phyloP scores from a whole-genome alignment of 163 green algal species.

The Smithsoniella earleae region DNA sequence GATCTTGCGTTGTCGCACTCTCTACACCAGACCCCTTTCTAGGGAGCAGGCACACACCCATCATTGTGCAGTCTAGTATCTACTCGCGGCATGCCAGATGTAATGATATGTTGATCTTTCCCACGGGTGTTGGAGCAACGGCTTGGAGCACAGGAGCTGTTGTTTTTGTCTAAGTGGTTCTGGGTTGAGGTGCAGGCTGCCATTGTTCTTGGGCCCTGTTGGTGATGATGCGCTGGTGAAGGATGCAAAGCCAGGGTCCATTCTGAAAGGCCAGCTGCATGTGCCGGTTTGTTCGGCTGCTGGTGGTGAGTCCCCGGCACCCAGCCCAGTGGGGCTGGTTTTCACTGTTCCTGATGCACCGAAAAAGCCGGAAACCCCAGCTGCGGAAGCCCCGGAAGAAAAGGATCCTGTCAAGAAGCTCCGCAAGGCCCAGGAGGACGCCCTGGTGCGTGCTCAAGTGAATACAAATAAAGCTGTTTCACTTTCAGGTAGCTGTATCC shows the following conservation, averaged over 20 bases:
- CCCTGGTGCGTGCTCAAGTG: constrained; percentile 48
- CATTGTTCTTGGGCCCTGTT: constrained; percentile 57
- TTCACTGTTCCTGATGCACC: constrained; percentile 27
- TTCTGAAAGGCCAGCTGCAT: constrained; percentile 45
- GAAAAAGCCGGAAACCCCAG: constrained; percentile 25
- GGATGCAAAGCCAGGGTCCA: constrained; percentile 44
- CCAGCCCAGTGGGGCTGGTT: constrained; percentile 28
- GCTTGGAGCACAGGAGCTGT: too few relatives aligned
- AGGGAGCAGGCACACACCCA: too few relatives aligned
- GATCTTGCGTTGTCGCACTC: too few relatives aligned
- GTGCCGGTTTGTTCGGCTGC: too few relatives aligned
- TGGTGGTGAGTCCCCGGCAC: constrained; percentile 32
- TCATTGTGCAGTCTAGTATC: too few relatives aligned
- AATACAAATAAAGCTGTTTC: too few relatives aligned
- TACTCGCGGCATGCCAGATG: too few relatives aligned
- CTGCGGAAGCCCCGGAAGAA: constrained; percentile 31
- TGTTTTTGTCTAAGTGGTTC: too few relatives aligned
- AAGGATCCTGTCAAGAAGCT: constrained; percentile 35
- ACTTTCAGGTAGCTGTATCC: too few relatives aligned
- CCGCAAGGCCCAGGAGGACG: constrained; percentile 49
- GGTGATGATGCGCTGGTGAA: constrained; percentile 66
- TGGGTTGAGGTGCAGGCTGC: constrained; percentile 38
- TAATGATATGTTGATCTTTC: too few relatives aligned
- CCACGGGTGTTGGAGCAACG: too few relatives aligned
- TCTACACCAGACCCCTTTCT: too few relatives aligned